Evolutionary conservation across 179 eudicot species (phyloP).

Genomic region (Amaranthus tricolor): DNA sequence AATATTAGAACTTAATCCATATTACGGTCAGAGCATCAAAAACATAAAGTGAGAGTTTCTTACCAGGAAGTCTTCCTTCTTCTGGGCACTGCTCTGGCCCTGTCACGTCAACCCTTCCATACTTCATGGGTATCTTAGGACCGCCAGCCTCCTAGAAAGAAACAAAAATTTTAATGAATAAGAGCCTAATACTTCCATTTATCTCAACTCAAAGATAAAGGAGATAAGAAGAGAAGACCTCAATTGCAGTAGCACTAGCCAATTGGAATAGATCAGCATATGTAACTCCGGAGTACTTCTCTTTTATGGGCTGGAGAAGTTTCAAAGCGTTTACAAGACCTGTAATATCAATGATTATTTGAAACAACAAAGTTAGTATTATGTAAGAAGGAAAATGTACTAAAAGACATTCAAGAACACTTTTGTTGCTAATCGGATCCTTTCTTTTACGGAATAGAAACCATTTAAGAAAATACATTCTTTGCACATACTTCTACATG

Average conservation of each 20-base stretch:
- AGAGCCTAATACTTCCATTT: background rate
- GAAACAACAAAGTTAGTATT: background rate
- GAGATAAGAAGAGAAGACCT: conserved; percentile 46
- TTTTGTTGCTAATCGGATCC: background rate
- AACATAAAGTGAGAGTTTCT: background rate
- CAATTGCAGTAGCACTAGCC: conserved; percentile 97
- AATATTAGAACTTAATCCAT: background rate
- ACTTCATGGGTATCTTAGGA: conserved; percentile 89
- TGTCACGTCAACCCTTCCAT: conserved; percentile 89
- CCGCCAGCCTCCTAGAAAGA: conserved; percentile 91
- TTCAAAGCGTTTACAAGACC: conserved; percentile 96
- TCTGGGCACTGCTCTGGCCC: conserved; percentile 88
- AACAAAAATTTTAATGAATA: conserved; percentile 1
- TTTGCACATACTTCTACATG: background rate
- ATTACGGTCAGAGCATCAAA: background rate
- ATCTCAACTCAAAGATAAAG: background rate
- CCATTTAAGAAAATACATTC: background rate
- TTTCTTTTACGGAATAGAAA: background rate
- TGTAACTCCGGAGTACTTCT: conserved; percentile 80
- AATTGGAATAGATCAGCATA: conserved; percentile 91
- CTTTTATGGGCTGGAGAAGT: conserved; percentile 88
- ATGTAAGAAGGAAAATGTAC: background rate
- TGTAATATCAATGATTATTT: conserved; percentile 30
- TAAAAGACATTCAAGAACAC: background rate
- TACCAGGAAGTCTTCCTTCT: conserved; percentile 99